Conservation (phyloP, 495 filamentous ascomycete species). For the Penicillium lividum region DNA sequence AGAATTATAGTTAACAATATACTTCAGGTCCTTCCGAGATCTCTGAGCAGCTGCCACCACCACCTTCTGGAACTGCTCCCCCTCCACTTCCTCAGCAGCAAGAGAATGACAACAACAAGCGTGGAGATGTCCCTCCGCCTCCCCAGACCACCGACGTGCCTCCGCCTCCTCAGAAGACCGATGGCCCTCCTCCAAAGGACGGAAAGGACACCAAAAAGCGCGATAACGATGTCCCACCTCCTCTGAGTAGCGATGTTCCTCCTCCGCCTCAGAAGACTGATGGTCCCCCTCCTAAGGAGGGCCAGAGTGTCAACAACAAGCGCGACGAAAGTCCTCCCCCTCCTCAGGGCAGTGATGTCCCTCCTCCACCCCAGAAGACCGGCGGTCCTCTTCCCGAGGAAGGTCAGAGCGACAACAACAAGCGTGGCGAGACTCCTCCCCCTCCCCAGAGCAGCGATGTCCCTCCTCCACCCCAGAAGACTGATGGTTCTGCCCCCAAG, state of each 20-base stretch:
- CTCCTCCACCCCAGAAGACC: background rate
- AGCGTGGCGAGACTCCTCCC: background rate
- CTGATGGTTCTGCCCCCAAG: background rate
- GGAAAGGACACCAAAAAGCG: conserved; percentile 1
- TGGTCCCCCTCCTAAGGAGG: background rate
- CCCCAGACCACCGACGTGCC: background rate
- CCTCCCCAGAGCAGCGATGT: background rate
- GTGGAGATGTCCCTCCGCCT: background rate
- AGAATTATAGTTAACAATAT: background rate
- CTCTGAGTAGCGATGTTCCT: background rate
- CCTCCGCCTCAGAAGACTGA: background rate
- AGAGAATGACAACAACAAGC: conserved; percentile 8
- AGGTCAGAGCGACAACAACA: background rate
- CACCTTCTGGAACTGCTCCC: conserved; percentile 5
- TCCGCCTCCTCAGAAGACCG: background rate
- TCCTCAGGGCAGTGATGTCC: background rate
- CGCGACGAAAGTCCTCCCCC: background rate
- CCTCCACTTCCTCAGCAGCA: conserved; percentile 6
- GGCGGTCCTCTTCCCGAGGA: background rate
- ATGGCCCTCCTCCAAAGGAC: background rate
- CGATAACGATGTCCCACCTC: background rate
- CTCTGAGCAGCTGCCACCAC: background rate
- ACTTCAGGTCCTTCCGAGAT: conserved; percentile 12
- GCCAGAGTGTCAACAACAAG: conserved; percentile 3
- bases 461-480: background rate